Base-by-base conservation (phyloP, 805 yeast species). In the Clavispora carvajalis region DNA sequence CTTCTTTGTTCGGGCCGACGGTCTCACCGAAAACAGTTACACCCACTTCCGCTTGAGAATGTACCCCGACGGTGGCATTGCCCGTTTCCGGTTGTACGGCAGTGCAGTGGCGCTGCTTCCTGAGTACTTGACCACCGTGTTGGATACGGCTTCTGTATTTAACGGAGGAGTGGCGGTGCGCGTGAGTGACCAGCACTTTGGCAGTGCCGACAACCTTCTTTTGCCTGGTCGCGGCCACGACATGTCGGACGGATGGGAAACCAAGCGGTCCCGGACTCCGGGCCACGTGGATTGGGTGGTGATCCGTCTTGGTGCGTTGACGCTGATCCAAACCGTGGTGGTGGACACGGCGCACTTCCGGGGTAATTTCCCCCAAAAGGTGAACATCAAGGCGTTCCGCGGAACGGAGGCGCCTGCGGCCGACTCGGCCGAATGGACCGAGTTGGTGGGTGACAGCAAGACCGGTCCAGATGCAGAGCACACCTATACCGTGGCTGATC, bases 201-300 rank as follows among this genome's bases (percentile, higher is more conserved):
- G 96, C 28, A 76, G 91, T 34, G 95, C 90, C 28, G 95, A 86
- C 60, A 91, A 91, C 66, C 69, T 91, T 46, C 67, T 91, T 42
- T 69, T 91, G 40, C 97, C 97, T 2, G 98, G 98, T 12, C 79
- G 97, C 45, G 99, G 99, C 38, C 77, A 74, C 53, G 96, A 91
- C 62, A 91, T 91, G 98, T 79, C 93, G 37, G 98, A 93, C 58
- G 99, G 99, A 11, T 91, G 99, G 99, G 99, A 91, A 61, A 91
- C 99, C 18, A 79, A 77, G 53, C 79, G 99, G 60, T 88, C 96
- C 2, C 76, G 98, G 59, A 71, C 67, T 10, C 77, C 80, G 4
- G 89, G 86, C 33, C 98, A 91, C 60, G 80, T 77, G 28, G 99
- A 91, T 69, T 91, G 96, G 96, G 96, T 80, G 2, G 76, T 87